Evolutionary conservation across 2,329 filamentous ascomycete genomes (phyloP), one percentile per base, ranked within the genome.

Genomic region (Beauveria sp.): DNA sequence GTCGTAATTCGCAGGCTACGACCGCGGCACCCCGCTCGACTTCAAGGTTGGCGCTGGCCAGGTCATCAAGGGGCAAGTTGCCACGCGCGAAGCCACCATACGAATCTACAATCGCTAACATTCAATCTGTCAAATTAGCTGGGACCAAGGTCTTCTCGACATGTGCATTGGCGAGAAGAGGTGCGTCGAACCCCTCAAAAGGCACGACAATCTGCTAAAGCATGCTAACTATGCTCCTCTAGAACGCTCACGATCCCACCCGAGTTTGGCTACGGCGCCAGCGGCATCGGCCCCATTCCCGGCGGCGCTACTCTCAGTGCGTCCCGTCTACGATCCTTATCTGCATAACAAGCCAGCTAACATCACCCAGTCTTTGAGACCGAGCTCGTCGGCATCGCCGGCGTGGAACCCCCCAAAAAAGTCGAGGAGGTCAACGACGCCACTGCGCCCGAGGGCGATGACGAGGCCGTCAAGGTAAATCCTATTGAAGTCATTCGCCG

Each of bases 141-240:
- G 92, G 93, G 93, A 97, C 69, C 76, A 96, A 72, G 93, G 93
- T 55, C 82, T 97, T 44, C 69, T 94, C 59, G 90, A 90, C 70
- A 97, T 97, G 92, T 97, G 94, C 76, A 89, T 96, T 68, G 93
- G 94, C 64, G 93, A 97, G 81, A 93, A 92, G 81, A 84, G 83
- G 81, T 79, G 68, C 76, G 75, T 67, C 41, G 5, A 20, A 18
- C n/a, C 3, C 18, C 18, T 34, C 16, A 34, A 9, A n/a, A 16
- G 16, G 34, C 34, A 24, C 28, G 28, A 10, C 24, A 26, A 12
- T 18, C 50, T 6, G 14, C 34, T 64, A 55, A 57, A 64, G 59
- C 46, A 22, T 16, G 50, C 61, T 57, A 68, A 66, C 62, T 66
- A 22, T 63, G 59, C 20, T 52, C 44, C 62, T 59, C 9, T 63